phyloP scores from a whole-genome alignment of 495 filamentous ascomycete species.

The Podospora anserina region DNA sequence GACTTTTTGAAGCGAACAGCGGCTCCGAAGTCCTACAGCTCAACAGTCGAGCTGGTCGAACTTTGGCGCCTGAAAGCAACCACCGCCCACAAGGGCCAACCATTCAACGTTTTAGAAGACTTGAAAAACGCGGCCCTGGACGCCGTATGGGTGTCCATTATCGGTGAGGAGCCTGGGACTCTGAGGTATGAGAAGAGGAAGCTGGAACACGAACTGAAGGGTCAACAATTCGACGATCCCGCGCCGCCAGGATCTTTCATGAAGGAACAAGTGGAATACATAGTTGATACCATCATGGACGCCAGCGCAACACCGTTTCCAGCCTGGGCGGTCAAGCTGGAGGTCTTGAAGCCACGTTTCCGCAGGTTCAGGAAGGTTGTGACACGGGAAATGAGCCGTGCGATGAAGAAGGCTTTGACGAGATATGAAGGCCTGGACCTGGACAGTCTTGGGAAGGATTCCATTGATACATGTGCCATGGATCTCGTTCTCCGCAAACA shows the following conservation, averaged over 20 bases:
- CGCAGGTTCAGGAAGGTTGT: conserved; percentile 22
- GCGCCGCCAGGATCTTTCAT: conserved; percentile 11
- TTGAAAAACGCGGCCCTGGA: conserved; percentile 37
- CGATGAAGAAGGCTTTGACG: conserved; percentile 25
- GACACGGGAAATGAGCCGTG: conserved; percentile 21
- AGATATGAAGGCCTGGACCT: conserved; percentile 24
- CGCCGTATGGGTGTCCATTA: conserved; percentile 33
- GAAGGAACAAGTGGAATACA: conserved; percentile 27
- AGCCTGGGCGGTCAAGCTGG: conserved; percentile 15
- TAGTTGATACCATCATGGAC: conserved; percentile 19
- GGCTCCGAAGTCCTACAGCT: conserved; percentile 31
- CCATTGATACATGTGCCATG: conserved; percentile 36
- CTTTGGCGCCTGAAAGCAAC: conserved; percentile 36
- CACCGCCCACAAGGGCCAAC: conserved; percentile 12
- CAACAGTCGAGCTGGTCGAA: conserved; percentile 29
- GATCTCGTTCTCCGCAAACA: conserved; percentile 37
- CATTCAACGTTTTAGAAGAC: conserved; percentile 31
- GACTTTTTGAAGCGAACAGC: conserved; percentile 34
- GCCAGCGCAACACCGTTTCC: conserved; percentile 17
- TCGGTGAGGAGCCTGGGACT: conserved; percentile 30
- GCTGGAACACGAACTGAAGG: conserved; percentile 20
- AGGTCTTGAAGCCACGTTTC: conserved; percentile 25
- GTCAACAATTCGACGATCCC: neutral
- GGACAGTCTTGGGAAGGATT: conserved; percentile 19
- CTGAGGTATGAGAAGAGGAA: conserved; percentile 23